These are phyloP conservation scores for Trichophaea hybrida DNA, from an alignment of 2,329 filamentous ascomycete species.

Conservation along the genomic window DNA sequence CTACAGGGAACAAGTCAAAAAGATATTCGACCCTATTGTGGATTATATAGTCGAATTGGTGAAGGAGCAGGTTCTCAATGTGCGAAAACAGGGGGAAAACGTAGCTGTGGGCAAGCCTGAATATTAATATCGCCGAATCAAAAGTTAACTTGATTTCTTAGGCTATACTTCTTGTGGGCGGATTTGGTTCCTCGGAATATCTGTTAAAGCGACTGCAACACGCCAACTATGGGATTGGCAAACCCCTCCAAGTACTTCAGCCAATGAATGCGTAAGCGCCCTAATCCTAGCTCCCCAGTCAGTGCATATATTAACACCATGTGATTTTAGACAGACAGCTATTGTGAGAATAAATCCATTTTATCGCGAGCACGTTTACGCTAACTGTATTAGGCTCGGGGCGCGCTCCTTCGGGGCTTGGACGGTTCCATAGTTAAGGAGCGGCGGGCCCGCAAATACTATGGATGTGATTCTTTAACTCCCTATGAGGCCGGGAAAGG, in stretches of 20 bases:
- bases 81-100: slow-evolving; percentile 6
- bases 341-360: background rate
- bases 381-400: slow-evolving; percentile 29
- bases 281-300: background rate
- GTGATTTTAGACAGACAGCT: background rate
- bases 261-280: slow-evolving; percentile 23
- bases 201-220: slow-evolving; percentile 56
- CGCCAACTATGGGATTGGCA: slow-evolving; percentile 32
- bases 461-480: slow-evolving; percentile 42
- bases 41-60: slow-evolving; percentile 55
- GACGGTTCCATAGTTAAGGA: slow-evolving; percentile 70
- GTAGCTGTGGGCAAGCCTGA: background rate
- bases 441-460: slow-evolving; percentile 58
- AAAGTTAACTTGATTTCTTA: background rate
- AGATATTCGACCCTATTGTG: slow-evolving; percentile 61
- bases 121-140: no score
- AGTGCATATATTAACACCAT: no score
- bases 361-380: background rate
- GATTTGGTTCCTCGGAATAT: slow-evolving; percentile 67
- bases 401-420: slow-evolving; percentile 58
- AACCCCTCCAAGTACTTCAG: slow-evolving; percentile 36
- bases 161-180: slow-evolving; percentile 56
- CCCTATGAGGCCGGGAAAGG: background rate
- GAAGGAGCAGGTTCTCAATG: slow-evolving; percentile 21
- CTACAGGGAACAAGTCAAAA: slow-evolving; percentile 27